A percentile compares a stretch with the other conserved stretches of the same genome.
phyloP scores from a whole-genome alignment of 768 basidiomycete genomes.

The Neoboletus brunneissimus region DNA sequence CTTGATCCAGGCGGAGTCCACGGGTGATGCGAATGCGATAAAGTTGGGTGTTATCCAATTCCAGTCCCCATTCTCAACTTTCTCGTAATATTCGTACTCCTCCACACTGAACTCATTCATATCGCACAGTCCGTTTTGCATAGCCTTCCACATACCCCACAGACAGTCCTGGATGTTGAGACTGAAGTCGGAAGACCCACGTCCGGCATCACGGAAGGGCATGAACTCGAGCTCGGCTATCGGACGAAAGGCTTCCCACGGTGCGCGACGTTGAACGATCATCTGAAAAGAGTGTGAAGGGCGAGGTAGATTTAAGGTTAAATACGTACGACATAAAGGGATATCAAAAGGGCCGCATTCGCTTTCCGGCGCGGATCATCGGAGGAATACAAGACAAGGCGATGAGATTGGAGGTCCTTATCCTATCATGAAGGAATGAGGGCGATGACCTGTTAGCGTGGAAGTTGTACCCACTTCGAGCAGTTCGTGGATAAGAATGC shows the following conservation, averaged over 20 bases:
- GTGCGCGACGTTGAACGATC: constrained; percentile 85
- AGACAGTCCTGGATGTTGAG: constrained; percentile 90
- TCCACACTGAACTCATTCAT: constrained; percentile 91
- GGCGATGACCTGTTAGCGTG: constrained; percentile 22
- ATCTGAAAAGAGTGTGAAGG: constrained; percentile 51
- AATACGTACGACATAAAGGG: constrained; percentile 80
- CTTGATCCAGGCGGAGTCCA: constrained; percentile 80
- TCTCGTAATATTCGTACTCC: constrained; percentile 93
- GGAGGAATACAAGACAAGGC: constrained; percentile 85
- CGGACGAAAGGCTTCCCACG: constrained; percentile 94
- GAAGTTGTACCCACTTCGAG: constrained; percentile 57
- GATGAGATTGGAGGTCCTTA: constrained; percentile 64
- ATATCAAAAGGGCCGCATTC: constrained; percentile 92
- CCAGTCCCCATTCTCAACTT: constrained; percentile 94
- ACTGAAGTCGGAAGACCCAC: constrained; percentile 89
- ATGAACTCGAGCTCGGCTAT: constrained; percentile 90
- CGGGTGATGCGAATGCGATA: constrained; percentile 92
- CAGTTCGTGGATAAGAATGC: constrained; percentile 87
- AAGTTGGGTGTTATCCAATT: constrained; percentile 93
- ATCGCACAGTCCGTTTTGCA: constrained; percentile 90
- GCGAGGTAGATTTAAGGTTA: constrained; percentile 3
- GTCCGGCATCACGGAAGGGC: constrained; percentile 94
- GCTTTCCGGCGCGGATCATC: constrained; percentile 84
- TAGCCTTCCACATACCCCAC: constrained; percentile 85
- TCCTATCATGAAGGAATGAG: constrained; percentile 50